Conservation (phyloP, 441 rosid species). For the Populus trichocarpa region DNA sequence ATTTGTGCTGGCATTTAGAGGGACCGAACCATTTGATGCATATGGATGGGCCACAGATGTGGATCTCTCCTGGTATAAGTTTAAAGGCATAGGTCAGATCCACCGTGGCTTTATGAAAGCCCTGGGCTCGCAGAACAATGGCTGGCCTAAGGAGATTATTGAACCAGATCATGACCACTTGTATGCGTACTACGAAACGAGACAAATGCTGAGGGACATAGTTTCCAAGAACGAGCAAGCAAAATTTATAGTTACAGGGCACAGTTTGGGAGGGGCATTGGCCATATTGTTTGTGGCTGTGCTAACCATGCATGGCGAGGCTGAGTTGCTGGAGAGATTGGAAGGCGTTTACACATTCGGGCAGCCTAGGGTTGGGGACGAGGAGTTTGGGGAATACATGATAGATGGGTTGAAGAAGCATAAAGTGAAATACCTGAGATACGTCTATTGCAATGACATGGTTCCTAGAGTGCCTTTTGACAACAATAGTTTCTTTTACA, state of each 20-base stretch:
- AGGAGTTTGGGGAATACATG: conserved; percentile 54
- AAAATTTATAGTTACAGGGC: conserved; percentile 69
- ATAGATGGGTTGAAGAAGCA: conserved; percentile 29
- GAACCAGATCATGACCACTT: background rate
- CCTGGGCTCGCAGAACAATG: conserved; percentile 54
- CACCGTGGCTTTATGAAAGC: conserved; percentile 79
- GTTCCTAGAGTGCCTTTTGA: conserved; percentile 84
- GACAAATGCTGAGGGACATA: conserved; percentile 37
- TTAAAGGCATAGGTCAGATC: conserved; percentile 43
- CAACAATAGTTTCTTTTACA: conserved; percentile 46
- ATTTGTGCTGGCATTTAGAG: conserved; percentile 63
- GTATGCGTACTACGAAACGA: conserved; percentile 56
- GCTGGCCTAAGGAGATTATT: conserved; percentile 47
- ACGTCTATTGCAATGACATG: conserved; percentile 62
- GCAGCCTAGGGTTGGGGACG: conserved; percentile 84
- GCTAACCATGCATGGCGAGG: conserved; percentile 55
- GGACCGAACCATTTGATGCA: conserved; percentile 66
- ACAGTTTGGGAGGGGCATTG: conserved; percentile 78
- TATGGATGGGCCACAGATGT: conserved; percentile 53
- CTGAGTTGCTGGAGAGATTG: conserved; percentile 41
- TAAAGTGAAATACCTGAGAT: conserved; percentile 47
- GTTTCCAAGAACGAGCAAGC: conserved; percentile 34
- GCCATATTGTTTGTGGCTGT: conserved; percentile 55
- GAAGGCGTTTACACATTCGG: conserved; percentile 81
- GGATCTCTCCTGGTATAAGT: conserved; percentile 65